A percentile compares a stretch with the other conserved stretches of the same genome.
Conservation (phyloP, 2,329 filamentous ascomycete genomes). For the Graphiopsis chlorocephala region DNA sequence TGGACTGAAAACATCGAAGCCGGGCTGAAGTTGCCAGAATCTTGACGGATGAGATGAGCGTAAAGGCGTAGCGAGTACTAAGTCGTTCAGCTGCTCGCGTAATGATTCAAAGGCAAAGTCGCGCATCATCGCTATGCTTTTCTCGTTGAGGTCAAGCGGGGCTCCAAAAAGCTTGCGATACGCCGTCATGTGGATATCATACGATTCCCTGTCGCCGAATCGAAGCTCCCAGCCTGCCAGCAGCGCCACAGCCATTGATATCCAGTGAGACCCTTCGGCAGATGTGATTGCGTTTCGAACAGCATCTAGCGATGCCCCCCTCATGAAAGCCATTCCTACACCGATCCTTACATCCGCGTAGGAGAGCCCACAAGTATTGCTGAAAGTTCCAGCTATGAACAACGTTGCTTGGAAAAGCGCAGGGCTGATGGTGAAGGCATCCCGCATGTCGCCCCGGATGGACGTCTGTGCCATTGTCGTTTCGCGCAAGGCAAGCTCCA, state of each 20-base stretch:
- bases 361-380: constrained; percentile 25
- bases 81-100: constrained; percentile 19
- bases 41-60: background rate
- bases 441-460: constrained; percentile 21
- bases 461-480: constrained; percentile 21
- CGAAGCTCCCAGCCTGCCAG: constrained; percentile 27
- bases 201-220: constrained; percentile 23
- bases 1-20: constrained; percentile 19
- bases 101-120: constrained; percentile 24
- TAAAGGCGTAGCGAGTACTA: constrained; percentile 7
- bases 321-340: constrained; percentile 21
- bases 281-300: constrained; percentile 20
- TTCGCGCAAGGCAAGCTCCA: constrained; percentile 13
- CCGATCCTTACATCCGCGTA: constrained; percentile 20
- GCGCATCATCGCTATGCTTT: constrained; percentile 21
- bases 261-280: constrained; percentile 17
- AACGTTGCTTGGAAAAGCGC: constrained; percentile 25
- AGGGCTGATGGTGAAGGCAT: constrained; percentile 20
- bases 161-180: constrained; percentile 7
- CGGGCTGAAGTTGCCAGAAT: constrained; percentile 15
- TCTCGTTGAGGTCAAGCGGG: constrained; percentile 17
- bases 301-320: constrained; percentile 24
- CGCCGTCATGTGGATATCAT: constrained; percentile 24
- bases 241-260: constrained; percentile 24
- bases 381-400: constrained; percentile 24